Percentiles rank a stretch among this genome's conserved stretches.
Conservation (phyloP, 371 early-diverging fungal species). For the Thermomucor indicae-seudaticae region DNA sequence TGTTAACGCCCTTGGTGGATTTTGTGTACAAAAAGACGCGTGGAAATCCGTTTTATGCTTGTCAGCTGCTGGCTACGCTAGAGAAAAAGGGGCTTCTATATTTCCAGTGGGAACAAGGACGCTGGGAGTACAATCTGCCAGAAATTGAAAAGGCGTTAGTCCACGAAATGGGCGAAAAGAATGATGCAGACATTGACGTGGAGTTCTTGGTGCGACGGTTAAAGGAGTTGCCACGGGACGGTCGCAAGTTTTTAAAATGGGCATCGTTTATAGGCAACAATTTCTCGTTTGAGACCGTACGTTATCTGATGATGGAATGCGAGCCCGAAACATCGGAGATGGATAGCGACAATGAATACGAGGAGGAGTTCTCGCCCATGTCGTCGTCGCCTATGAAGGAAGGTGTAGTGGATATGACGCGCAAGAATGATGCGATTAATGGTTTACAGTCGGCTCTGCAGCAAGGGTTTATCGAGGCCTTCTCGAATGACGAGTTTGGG, state of each 20-base stretch:
- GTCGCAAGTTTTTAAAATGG: constrained; percentile 45
- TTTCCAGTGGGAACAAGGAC: constrained; percentile 42
- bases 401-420: constrained; percentile 4
- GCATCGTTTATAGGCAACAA: constrained; percentile 46
- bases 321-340: constrained; percentile 15
- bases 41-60: constrained; percentile 43
- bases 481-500: constrained; percentile 36
- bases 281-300: constrained; percentile 39
- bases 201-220: constrained; percentile 38
- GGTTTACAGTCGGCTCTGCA: constrained; percentile 42
- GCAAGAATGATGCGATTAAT: constrained; percentile 32
- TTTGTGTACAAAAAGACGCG: constrained; percentile 34
- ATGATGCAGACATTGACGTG: constrained; percentile 32
- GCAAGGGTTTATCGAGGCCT: constrained; percentile 41
- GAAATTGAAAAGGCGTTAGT: constrained; percentile 37
- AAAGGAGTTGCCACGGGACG: constrained; percentile 40
- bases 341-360: constrained; percentile 17
- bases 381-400: constrained; percentile 15
- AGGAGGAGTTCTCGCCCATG: constrained; percentile 16
- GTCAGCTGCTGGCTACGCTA: constrained; percentile 32
- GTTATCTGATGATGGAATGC: constrained; percentile 35
- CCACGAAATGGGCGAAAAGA: constrained; percentile 17
- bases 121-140: constrained; percentile 47
- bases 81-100: constrained; percentile 43
- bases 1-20: constrained; percentile 36